phyloP scores from a whole-genome alignment of 805 yeast genomes.

The Phaffomyces thermotolerans region DNA sequence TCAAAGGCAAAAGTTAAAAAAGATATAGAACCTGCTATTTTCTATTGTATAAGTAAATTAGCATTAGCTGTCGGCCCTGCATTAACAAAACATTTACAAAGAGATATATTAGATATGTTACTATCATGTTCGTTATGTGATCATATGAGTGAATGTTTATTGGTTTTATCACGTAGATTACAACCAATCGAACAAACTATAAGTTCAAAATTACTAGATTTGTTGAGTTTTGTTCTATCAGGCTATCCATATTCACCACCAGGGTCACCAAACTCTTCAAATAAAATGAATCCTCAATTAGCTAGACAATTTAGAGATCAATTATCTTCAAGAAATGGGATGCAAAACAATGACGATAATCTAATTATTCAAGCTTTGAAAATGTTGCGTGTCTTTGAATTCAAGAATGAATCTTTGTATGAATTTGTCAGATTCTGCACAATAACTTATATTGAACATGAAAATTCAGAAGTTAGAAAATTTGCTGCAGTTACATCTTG shows the following conservation, averaged over 20 bases:
- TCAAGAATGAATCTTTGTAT: constrained; percentile 67
- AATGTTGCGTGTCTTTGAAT: constrained; percentile 68
- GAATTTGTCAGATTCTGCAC: constrained; percentile 86
- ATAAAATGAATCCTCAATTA: constrained; percentile 49
- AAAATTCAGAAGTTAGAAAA: constrained; percentile 69
- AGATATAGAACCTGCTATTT: constrained; percentile 78
- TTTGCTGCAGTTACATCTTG: constrained; percentile 83
- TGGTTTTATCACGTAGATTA: constrained; percentile 58
- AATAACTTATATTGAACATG: constrained; percentile 77
- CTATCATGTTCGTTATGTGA: constrained; percentile 79
- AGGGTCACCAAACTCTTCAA: constrained; percentile 60
- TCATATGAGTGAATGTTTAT: constrained; percentile 70
- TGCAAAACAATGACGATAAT: constrained; percentile 33
- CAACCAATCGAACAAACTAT: constrained; percentile 76
- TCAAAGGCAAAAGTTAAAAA: constrained; percentile 45
- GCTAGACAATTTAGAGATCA: constrained; percentile 76
- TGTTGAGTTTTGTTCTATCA: constrained; percentile 67
- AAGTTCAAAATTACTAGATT: constrained; percentile 61
- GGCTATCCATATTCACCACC: constrained; percentile 80
- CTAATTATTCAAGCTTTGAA: constrained; percentile 71
- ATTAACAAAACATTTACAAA: constrained; percentile 77
- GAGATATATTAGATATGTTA: constrained; percentile 72
- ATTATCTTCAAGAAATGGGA: constrained; percentile 66
- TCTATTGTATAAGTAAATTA: constrained; percentile 80
- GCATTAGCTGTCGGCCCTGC: constrained; percentile 92